Evolutionary conservation across 352 stramenopile species (phyloP).

Genomic region (Pythium vanterpoolii): DNA sequence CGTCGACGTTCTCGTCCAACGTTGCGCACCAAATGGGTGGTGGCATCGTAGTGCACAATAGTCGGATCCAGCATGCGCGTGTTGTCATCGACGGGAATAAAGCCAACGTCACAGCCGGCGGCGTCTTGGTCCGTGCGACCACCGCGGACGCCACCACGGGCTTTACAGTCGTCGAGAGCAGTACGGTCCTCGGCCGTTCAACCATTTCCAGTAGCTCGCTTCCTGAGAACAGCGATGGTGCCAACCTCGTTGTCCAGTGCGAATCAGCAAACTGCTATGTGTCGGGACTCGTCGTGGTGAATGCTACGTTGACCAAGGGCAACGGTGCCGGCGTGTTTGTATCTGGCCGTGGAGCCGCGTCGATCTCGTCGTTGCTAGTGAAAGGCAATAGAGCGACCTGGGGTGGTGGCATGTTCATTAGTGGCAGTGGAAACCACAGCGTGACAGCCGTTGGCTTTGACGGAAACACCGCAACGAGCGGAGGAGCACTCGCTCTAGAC

Average conservation of each 20-base stretch:
- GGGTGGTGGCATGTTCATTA: conserved; percentile 22
- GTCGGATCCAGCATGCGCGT: neutral
- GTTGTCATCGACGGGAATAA: conserved; percentile 16
- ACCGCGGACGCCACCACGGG: neutral
- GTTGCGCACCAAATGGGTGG: conserved; percentile 1
- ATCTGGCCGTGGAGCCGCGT: conserved; percentile 3
- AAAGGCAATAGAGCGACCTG: conserved; percentile 2
- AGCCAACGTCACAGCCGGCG: conserved; percentile 4
- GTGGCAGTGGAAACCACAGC: conserved; percentile 5
- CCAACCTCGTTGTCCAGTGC: conserved; percentile 19
- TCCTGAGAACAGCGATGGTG: neutral
- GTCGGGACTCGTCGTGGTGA: conserved; percentile 3
- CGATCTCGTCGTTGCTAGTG: conserved; percentile 5
- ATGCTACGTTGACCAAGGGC: neutral
- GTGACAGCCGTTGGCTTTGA: conserved; percentile 1
- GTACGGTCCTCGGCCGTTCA: neutral
- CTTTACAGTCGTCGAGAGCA: neutral
- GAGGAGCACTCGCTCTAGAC: conserved; percentile 5
- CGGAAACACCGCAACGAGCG: neutral
- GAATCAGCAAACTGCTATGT: conserved; percentile 1
- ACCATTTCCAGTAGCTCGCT: conserved; percentile 6
- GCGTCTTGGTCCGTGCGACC: conserved; percentile 4
- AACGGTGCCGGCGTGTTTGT: conserved; percentile 18
- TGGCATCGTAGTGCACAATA: conserved; percentile 15
- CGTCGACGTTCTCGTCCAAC: conserved; percentile 3